Conservation (phyloP, 305 asterid genomes). For the Withania somnifera region DNA sequence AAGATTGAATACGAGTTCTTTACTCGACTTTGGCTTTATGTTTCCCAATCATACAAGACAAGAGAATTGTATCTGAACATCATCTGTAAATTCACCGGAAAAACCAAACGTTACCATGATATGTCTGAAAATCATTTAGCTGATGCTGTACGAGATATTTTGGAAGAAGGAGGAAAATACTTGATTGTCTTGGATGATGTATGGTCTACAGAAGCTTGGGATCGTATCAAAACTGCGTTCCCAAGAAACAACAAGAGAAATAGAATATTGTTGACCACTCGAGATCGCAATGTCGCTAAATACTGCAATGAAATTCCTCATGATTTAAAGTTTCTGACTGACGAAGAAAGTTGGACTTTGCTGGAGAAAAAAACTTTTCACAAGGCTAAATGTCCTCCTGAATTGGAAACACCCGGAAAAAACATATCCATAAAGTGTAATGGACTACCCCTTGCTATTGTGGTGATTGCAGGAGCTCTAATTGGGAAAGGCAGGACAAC, state of each 20-base stretch:
- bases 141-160: background rate
- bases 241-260: background rate
- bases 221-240: background rate
- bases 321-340: conserved; percentile 8
- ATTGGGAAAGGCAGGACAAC: background rate
- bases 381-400: background rate
- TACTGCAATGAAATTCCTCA: conserved; percentile 3
- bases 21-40: conserved; percentile 5
- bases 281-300: background rate
- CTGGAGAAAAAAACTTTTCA: conserved; percentile 21
- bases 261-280: conserved; percentile 25
- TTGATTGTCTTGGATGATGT: conserved; percentile 6
- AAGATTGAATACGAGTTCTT: background rate
- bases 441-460: conserved; percentile 27
- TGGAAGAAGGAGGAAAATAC: background rate
- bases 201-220: background rate
- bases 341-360: conserved; percentile 21
- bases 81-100: background rate
- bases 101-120: background rate
- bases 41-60: background rate
- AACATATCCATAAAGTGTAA: conserved; percentile 14
- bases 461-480: conserved; percentile 27
- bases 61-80: background rate
- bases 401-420: conserved; percentile 4
- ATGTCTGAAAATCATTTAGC: background rate